Conservation (phyloP, 495 filamentous ascomycete species). For the Talaromyces liani region DNA sequence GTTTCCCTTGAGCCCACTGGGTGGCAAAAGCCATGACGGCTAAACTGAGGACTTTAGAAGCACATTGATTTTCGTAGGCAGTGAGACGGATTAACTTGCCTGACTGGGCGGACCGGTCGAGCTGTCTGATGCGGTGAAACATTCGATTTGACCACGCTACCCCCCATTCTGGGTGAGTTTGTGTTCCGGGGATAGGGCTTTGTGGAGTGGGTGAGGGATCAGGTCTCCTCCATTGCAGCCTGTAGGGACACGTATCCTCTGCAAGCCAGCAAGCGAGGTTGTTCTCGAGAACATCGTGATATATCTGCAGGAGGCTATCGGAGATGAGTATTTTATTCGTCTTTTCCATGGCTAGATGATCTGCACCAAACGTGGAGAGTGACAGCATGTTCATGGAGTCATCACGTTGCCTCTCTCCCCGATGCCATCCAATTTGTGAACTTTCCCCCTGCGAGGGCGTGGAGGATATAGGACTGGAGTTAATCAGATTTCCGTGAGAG, state of each 20-base stretch:
- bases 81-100: slow-evolving; percentile 22
- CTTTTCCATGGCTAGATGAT: slow-evolving; percentile 8
- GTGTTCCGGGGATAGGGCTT: background rate
- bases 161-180: slow-evolving; percentile 6
- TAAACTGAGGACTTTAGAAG: slow-evolving; percentile 25
- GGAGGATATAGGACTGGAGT: background rate
- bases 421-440: background rate
- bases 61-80: slow-evolving; percentile 19
- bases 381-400: background rate
- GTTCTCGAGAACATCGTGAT: slow-evolving; percentile 34
- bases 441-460: background rate
- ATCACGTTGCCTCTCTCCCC: background rate
- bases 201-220: background rate
- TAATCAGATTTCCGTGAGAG: background rate
- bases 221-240: background rate
- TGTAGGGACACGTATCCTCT: slow-evolving; percentile 32
- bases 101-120: slow-evolving; percentile 23
- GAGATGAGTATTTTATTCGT: slow-evolving; percentile 13
- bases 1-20: slow-evolving; percentile 27
- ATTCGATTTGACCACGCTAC: slow-evolving; percentile 27
- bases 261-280: slow-evolving; percentile 33
- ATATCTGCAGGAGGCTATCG: slow-evolving; percentile 25
- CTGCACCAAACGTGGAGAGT: background rate
- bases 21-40: slow-evolving; percentile 33
- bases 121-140: slow-evolving; percentile 24